Evolutionary conservation across 106 monocot species (phyloP).

Genomic region (Dendrobium catenatum): DNA sequence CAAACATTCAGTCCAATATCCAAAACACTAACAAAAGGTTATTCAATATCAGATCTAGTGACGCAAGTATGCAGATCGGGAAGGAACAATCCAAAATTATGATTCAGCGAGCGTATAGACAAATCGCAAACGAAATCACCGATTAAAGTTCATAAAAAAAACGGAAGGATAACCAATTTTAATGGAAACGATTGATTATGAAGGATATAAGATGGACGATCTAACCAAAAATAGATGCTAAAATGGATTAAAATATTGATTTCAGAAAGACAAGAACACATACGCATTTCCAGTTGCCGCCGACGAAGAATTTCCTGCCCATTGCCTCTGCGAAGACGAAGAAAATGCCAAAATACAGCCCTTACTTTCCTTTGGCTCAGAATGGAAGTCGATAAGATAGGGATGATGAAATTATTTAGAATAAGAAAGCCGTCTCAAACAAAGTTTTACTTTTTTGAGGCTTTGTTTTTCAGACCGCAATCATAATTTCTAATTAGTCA

Average conservation of each 20-base stretch:
- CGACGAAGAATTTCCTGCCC: conserved; percentile 93
- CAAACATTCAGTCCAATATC: not conserved
- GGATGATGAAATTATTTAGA: not conserved
- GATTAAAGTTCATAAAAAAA: not conserved
- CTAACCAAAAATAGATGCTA: not conserved
- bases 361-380: not conserved
- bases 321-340: conserved; percentile 23
- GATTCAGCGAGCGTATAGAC: not conserved
- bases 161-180: not conserved
- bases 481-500: too few species aligned
- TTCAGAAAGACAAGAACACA: not conserved
- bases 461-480: too few species aligned
- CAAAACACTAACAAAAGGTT: not conserved
- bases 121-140: not conserved
- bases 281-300: conserved; percentile 99
- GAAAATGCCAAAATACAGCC: not conserved
- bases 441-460: too few species aligned
- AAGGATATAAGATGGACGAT: not conserved
- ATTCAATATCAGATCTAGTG: not conserved
- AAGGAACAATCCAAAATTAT: not conserved
- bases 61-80: not conserved
- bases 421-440: too few species aligned
- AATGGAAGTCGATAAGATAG: not conserved
- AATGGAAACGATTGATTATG: not conserved
- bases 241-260: not conserved